Evolutionary conservation across 2,329 filamentous ascomycete genomes (phyloP), one percentile per base, ranked within the genome.

Genomic region (Cordyceps tenuipes): DNA sequence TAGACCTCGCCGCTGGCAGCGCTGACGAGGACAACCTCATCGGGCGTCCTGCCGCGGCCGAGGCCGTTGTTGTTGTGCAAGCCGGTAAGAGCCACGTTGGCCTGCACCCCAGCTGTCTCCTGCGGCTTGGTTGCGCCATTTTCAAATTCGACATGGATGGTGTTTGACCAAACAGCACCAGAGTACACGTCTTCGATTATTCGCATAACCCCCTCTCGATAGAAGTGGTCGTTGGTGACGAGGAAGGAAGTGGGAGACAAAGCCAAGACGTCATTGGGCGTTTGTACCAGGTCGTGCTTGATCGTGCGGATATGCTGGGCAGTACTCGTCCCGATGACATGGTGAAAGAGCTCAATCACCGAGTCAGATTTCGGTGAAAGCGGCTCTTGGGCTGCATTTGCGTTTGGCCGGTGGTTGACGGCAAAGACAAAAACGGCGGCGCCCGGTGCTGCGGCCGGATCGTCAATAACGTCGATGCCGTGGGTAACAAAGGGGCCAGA

Each of bases 181-280:
- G 68, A 68, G 34, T 73, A 70, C 0, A 79, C 0, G 39, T 80
- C 76, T 63, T 86, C 84, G 0, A 84, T 1, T 0, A 66, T 9
- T 2, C 82, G 75, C 69, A 77, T 66, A 0, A 67, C 5, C 0
- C 83, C 82, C 1, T 79, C 74, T 0, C 73, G 75, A 66, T 85
- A 77, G 63, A 71, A 70, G 58, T 86, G 82, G 63, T 86, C 84
- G 62, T 86, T 86, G 0, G 82, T 85, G 6, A 85, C 78, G 54
- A 82, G 80, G 66, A 86, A 77, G 0, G 77, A 77, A 13, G 65
- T 71, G 0, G 78, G 75, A 0, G 72, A 78, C 4, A 70, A 65
- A 2, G 77, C 81, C 6, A 79, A 68, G 13, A 87, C 69, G 62
- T 87, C 84, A 62, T 86, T 86, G 1, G 84, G 83, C 0, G 82